Conservation (phyloP, 1,139 yeast genomes). For the Pichia sp. region DNA sequence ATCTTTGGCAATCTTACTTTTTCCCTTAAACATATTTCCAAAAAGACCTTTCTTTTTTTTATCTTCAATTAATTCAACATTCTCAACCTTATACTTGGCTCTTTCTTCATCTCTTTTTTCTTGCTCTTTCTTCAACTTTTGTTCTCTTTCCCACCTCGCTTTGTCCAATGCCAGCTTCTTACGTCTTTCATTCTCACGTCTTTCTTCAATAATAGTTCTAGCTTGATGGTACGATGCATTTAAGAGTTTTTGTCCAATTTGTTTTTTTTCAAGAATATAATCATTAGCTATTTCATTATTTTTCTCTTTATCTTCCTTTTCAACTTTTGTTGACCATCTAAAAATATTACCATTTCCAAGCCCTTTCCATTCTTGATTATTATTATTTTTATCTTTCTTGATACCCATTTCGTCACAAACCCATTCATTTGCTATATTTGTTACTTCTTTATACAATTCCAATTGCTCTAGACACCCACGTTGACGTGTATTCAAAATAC, state of each 20-base stretch:
- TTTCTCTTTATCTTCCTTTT: background rate
- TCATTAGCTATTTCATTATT: background rate
- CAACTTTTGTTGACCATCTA: slow-evolving; percentile 15
- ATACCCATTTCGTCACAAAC: slow-evolving; percentile 21
- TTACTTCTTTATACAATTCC: slow-evolving; percentile 10
- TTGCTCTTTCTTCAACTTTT: slow-evolving; percentile 9
- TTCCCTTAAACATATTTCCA: slow-evolving; percentile 15
- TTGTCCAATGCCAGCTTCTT: slow-evolving; percentile 6
- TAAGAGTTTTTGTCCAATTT: slow-evolving; percentile 9
- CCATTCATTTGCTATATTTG: slow-evolving; percentile 21
- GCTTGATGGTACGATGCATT: slow-evolving; percentile 12
- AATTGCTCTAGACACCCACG: slow-evolving; percentile 18
- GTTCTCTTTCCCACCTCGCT: slow-evolving; percentile 16
- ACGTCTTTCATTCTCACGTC: slow-evolving; percentile 9
- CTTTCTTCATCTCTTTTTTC: slow-evolving; percentile 11
- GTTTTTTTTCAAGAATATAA: slow-evolving; percentile 3
- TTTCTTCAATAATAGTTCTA: slow-evolving; percentile 12
- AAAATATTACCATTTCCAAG: slow-evolving; percentile 9
- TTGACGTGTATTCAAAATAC: slow-evolving; percentile 16
- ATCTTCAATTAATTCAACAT: background rate
- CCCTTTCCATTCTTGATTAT: background rate
- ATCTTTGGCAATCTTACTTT: slow-evolving; percentile 21
- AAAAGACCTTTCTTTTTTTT: slow-evolving; percentile 13
- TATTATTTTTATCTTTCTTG: background rate
- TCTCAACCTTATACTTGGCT: slow-evolving; percentile 10